phyloP scores from a whole-genome alignment of 805 yeast species.

The Ogataea naganishii region DNA sequence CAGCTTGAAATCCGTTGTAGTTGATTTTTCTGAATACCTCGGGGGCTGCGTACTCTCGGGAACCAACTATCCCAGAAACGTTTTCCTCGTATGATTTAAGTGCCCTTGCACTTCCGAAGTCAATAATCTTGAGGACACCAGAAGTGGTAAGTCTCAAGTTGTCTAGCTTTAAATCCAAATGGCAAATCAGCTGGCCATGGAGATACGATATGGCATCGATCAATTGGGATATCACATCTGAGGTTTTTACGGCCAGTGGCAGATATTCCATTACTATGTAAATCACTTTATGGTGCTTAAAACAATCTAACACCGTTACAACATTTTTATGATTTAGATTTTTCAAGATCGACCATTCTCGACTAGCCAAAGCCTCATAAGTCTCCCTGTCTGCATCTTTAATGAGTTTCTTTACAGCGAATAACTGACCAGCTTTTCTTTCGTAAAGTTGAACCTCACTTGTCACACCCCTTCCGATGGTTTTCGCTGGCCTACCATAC shows the following conservation, averaged over 20 bases:
- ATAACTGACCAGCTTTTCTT: slow-evolving; percentile 4
- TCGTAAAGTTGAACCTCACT: slow-evolving; percentile 8
- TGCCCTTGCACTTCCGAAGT: slow-evolving; percentile 47
- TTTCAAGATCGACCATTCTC: slow-evolving; percentile 30
- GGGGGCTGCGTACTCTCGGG: slow-evolving; percentile 37
- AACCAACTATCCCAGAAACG: slow-evolving; percentile 38
- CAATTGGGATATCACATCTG: slow-evolving; percentile 32
- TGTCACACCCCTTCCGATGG: slow-evolving; percentile 11
- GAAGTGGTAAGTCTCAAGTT: slow-evolving; percentile 29
- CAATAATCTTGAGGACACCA: slow-evolving; percentile 34
- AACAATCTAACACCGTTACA: slow-evolving; percentile 24
- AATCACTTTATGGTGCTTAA: slow-evolving; percentile 18
- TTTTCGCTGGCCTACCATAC: slow-evolving; percentile 8
- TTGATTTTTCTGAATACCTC: slow-evolving; percentile 28
- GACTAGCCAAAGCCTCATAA: slow-evolving; percentile 26
- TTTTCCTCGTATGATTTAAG: slow-evolving; percentile 18
- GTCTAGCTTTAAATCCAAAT: slow-evolving; percentile 42
- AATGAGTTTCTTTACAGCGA: slow-evolving; percentile 39
- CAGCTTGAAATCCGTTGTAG: slow-evolving; percentile 33
- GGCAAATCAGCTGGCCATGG: slow-evolving; percentile 29
- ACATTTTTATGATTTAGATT: slow-evolving; percentile 25
- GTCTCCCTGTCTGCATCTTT: slow-evolving; percentile 30
- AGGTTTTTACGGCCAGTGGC: slow-evolving; percentile 19
- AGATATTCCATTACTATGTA: slow-evolving; percentile 25
- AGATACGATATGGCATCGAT: slow-evolving; percentile 28